A percentile compares a stretch with the other conserved stretches of the same genome.
Evolutionary conservation across 1,284 basidiomycete genomes (phyloP).

Genomic region (Austroboletus novae-zelandiae): DNA sequence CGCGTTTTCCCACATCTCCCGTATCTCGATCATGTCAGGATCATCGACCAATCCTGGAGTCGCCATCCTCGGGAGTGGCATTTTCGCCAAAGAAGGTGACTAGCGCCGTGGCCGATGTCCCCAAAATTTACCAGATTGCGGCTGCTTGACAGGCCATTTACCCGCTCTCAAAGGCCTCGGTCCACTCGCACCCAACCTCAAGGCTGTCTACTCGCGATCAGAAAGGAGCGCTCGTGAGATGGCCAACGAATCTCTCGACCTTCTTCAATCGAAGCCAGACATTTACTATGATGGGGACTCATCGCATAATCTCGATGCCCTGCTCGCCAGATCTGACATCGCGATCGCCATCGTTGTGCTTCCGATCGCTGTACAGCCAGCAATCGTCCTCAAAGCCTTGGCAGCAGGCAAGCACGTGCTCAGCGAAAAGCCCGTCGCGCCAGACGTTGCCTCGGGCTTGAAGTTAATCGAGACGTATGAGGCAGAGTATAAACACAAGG

Average conservation of each 20-base stretch:
- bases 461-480: conserved; percentile 69
- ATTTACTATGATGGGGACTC: conserved; percentile 56
- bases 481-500: conserved; percentile 60
- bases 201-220: conserved; percentile 80
- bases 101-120: background rate
- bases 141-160: conserved; percentile 56
- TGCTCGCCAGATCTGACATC: conserved; percentile 68
- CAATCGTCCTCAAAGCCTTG: conserved; percentile 58
- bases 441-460: conserved; percentile 62
- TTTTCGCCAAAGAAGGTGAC: conserved; percentile 71
- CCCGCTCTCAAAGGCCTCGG: conserved; percentile 61
- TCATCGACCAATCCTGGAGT: conserved; percentile 37
- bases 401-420: conserved; percentile 82
- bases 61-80: conserved; percentile 71
- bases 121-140: conserved; percentile 32
- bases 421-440: conserved; percentile 83
- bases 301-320: conserved; percentile 52
- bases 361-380: conserved; percentile 75
- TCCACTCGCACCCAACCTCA: conserved; percentile 46
- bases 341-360: conserved; percentile 72
- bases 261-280: conserved; percentile 40
- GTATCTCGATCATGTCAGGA: conserved; percentile 19
- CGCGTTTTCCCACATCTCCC: too few species aligned
- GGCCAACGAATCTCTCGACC: conserved; percentile 42
- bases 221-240: conserved; percentile 55